Evolutionary conservation across 345 rosid species (phyloP).

Genomic region (Kernera saxatilis): DNA sequence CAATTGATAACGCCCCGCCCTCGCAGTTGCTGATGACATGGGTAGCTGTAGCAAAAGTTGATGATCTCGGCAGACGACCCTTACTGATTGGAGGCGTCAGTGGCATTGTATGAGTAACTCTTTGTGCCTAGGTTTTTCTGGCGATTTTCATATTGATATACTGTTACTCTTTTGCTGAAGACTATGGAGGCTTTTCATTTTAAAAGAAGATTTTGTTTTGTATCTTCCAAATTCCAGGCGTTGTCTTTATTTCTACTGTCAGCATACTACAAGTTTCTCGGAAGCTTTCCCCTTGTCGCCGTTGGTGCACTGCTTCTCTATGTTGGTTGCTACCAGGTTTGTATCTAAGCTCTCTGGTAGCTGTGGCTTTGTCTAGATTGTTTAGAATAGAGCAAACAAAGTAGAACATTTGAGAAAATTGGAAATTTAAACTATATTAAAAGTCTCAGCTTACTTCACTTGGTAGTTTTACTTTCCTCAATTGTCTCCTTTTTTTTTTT

Average conservation of each 20-base stretch:
- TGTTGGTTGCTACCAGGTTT: slow-evolving; percentile 93
- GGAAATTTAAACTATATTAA: not conserved
- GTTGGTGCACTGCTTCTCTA: slow-evolving; percentile 85
- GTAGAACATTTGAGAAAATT: slow-evolving; percentile 1
- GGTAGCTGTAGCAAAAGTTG: slow-evolving; percentile 78
- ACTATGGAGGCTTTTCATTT: not conserved
- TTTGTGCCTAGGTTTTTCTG: not conserved
- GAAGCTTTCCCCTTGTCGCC: slow-evolving; percentile 59
- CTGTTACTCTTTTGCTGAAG: not conserved
- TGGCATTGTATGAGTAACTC: slow-evolving; percentile 58
- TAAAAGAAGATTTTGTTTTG: not conserved
- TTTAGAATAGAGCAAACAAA: not conserved
- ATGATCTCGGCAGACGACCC: slow-evolving; percentile 92
- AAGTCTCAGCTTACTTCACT: not conserved
- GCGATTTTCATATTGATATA: not conserved
- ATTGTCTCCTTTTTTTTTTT: not conserved
- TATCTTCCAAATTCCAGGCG: slow-evolving; percentile 45
- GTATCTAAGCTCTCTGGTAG: slow-evolving; percentile 7
- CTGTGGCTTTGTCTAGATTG: slow-evolving; percentile 4
- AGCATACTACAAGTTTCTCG: slow-evolving; percentile 77
- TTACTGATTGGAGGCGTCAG: slow-evolving; percentile 86
- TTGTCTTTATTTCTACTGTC: slow-evolving; percentile 76
- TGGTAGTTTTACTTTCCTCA: not conserved
- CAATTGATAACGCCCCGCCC: slow-evolving; percentile 7
- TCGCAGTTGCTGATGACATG: slow-evolving; percentile 79